Evolutionary conservation across 768 basidiomycete genomes (phyloP), one percentile per base, ranked within the genome.

Genomic region (Termitomyces sp.): DNA sequence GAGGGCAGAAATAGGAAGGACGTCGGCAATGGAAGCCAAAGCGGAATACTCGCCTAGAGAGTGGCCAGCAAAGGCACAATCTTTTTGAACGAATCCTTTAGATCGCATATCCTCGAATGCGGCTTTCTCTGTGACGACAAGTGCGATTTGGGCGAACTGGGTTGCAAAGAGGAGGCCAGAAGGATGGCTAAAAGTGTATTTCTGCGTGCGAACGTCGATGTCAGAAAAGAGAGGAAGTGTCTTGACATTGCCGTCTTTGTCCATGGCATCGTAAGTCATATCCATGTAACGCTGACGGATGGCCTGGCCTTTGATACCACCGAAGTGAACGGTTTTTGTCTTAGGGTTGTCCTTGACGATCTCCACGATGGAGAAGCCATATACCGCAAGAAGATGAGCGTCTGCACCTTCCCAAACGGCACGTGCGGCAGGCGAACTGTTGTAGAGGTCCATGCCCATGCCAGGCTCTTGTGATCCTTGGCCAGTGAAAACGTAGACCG

Each of bases 241-340:
- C 80, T 94, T 95, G 70, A 98, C 84, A 65, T 89, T 87, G 53
- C 96, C 96, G 63, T 95, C 94, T 75, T 91, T 93, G 73, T 97
- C 96, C 81, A 92, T 89, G 0, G 94, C 87, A 67, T 98, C 95
- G 76, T 98, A 98, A 5, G 91, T 89, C 90, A 99, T 97, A 62
- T 95, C 94, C 93, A 98, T 98, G 75, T 99, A 99, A n/a, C 97
- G 86, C 64, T 95, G 91, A 27, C 97, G 91, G 60, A 98, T 98
- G 3, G 88, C 95, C 68, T 98, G 96, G 38, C 97, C 97, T 75
- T 98, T 98, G 72, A 98, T 91, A 68, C 97, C 97, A 77, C 97
- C 97, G 61, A 99, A 99, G 72, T 99, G 96, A 62, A 99, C 88
- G 0, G 94, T 99, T 78, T 98, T 94, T 72, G 91, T 86, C 79